Evolutionary conservation across 768 basidiomycete genomes (phyloP).

Genomic region (Amyloporia xantha): DNA sequence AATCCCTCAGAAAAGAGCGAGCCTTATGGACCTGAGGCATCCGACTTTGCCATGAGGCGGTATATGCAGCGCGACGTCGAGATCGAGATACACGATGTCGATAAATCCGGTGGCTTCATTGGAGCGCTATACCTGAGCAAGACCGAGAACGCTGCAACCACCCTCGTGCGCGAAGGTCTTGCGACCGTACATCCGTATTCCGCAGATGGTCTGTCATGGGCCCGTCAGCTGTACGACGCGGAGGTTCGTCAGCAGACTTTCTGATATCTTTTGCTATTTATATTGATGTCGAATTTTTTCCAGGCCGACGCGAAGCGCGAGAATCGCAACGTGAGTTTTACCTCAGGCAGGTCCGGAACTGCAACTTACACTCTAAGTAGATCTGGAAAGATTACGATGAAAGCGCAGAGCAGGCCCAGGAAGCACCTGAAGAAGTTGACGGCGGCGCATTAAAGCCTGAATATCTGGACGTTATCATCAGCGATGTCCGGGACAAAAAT

Average conservation of each 20-base stretch:
- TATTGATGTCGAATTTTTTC: background rate
- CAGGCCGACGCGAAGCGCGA: constrained; percentile 79
- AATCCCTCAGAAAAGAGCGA: constrained; percentile 79
- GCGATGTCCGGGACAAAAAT: constrained; percentile 69
- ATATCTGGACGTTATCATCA: constrained; percentile 90
- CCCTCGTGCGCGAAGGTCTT: constrained; percentile 81
- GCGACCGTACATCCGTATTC: constrained; percentile 87
- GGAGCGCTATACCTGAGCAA: constrained; percentile 83
- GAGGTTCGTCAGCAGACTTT: constrained; percentile 44
- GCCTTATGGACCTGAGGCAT: constrained; percentile 79
- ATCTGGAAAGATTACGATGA: constrained; percentile 86
- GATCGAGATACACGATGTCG: constrained; percentile 81
- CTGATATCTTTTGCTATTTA: background rate
- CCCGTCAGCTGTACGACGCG: constrained; percentile 72
- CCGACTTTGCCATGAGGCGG: constrained; percentile 67
- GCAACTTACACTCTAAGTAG: constrained; percentile 31
- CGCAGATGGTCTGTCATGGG: constrained; percentile 76
- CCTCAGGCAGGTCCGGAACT: background rate
- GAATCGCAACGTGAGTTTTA: constrained; percentile 60
- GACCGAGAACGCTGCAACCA: constrained; percentile 77
- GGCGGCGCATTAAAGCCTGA: constrained; percentile 64
- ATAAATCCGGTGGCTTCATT: constrained; percentile 96
- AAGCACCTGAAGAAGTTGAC: constrained; percentile 39
- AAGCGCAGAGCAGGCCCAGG: constrained; percentile 51
- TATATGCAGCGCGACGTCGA: constrained; percentile 97